phyloP scores from a whole-genome alignment of 495 filamentous ascomycete genomes.

The Darksidea phi region DNA sequence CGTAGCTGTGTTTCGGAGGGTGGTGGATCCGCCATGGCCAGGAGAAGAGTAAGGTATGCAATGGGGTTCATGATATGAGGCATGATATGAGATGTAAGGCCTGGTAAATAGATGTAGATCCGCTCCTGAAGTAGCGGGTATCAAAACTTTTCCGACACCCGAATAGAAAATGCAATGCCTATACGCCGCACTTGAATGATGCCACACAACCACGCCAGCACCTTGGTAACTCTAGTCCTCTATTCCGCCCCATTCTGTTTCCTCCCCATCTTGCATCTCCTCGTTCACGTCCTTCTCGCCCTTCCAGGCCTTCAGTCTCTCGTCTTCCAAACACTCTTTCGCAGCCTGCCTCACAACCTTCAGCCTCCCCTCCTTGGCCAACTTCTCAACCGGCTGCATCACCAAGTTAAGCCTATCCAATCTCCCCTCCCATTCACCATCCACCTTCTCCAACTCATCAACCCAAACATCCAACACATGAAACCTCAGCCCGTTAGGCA shows the following conservation, averaged over 20 bases:
- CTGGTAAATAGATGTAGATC: background rate
- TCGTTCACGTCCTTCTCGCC: constrained; percentile 44
- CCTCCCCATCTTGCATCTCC: constrained; percentile 47
- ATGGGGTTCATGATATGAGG: background rate
- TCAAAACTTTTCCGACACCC: constrained; percentile 21
- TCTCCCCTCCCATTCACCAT: constrained; percentile 47
- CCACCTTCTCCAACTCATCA: constrained; percentile 63
- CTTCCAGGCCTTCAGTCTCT: constrained; percentile 62
- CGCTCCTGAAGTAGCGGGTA: constrained; percentile 5
- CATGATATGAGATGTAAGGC: background rate
- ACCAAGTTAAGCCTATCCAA: constrained; percentile 38
- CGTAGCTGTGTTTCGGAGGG: constrained; percentile 78
- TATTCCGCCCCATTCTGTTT: constrained; percentile 70
- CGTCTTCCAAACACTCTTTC: constrained; percentile 71
- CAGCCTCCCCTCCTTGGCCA: constrained; percentile 57
- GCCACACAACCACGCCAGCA: background rate
- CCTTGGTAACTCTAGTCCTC: constrained; percentile 49
- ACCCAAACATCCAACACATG: constrained; percentile 91
- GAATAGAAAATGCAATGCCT: background rate
- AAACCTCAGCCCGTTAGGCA: constrained; percentile 79
- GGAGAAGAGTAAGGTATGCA: constrained; percentile 3
- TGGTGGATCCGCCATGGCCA: constrained; percentile 77
- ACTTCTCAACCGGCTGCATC: constrained; percentile 58
- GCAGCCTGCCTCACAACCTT: constrained; percentile 73
- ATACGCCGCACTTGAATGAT: constrained; percentile 30